Conservation (phyloP, 2,329 filamentous ascomycete species). For the Sporothrix variecibatus region DNA sequence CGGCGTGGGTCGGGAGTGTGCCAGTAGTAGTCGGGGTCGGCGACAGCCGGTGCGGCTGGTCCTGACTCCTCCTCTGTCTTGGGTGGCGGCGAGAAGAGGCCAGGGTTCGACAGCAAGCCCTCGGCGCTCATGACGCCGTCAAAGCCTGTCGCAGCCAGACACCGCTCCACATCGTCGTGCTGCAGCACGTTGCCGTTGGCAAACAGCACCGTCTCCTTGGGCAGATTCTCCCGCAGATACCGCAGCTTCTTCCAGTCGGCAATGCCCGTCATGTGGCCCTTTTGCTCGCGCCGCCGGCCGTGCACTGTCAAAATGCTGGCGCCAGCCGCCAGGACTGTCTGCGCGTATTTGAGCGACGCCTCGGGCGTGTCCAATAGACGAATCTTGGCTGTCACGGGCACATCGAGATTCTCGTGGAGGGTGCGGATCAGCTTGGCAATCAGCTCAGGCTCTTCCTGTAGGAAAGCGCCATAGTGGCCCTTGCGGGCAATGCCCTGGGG, state of each 20-base stretch:
- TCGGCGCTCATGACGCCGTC: slow-evolving; percentile 97
- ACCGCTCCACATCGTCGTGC: slow-evolving; percentile 73
- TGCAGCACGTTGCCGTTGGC: slow-evolving; percentile 94
- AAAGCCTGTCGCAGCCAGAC: slow-evolving; percentile 79
- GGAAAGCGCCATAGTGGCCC: slow-evolving; percentile 89
- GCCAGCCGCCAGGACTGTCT: slow-evolving; percentile 81
- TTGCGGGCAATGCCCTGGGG: slow-evolving; percentile 92
- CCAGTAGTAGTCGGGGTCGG: slow-evolving; percentile 22
- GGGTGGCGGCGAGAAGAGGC: slow-evolving; percentile 75
- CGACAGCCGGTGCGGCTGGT: not conserved
- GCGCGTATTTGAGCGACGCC: slow-evolving; percentile 84
- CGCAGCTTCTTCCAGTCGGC: slow-evolving; percentile 89
- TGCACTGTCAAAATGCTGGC: slow-evolving; percentile 94
- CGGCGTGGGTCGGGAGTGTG: slow-evolving; percentile 48
- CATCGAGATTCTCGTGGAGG: slow-evolving; percentile 73
- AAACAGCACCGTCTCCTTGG: slow-evolving; percentile 87
- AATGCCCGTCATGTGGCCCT: slow-evolving; percentile 90
- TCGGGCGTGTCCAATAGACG: slow-evolving; percentile 84
- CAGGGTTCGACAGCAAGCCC: slow-evolving; percentile 89
- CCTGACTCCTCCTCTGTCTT: not conserved
- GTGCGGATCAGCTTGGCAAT: slow-evolving; percentile 80
- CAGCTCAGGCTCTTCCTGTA: slow-evolving; percentile 88
- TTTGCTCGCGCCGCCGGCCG: slow-evolving; percentile 84
- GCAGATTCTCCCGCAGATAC: slow-evolving; percentile 79
- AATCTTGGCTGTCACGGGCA: slow-evolving; percentile 95